phyloP scores from a whole-genome alignment of 2,329 filamentous ascomycete species.

The Stenocarpella maydis region DNA sequence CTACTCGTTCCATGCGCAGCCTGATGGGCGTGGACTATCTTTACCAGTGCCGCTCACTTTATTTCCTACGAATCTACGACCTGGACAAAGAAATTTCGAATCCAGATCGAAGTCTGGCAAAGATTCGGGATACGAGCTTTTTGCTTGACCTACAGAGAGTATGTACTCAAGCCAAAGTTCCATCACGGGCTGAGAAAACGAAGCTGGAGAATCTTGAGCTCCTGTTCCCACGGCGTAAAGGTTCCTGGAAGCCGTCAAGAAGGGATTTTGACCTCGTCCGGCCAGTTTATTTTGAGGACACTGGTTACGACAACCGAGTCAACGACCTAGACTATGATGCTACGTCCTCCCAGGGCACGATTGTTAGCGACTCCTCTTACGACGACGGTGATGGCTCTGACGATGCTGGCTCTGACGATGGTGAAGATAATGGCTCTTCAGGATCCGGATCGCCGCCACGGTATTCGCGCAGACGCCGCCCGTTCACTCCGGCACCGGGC shows the following conservation, averaged over 20 bases:
- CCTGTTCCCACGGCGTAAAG: too few species aligned
- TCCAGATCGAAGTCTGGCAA: too few species aligned
- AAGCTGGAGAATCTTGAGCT: not conserved
- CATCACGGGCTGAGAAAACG: not conserved
- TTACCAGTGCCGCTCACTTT: not conserved
- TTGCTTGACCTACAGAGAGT: not conserved
- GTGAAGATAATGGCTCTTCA: not conserved
- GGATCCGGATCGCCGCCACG: not conserved
- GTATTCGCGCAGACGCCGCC: not conserved
- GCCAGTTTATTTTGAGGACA: too few species aligned
- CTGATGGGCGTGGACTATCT: too few species aligned
- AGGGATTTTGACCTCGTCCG: too few species aligned
- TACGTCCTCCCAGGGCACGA: not conserved
- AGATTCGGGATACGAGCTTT: not conserved
- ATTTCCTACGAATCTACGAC: not conserved
- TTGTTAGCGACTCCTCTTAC: not conserved
- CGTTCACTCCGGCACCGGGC: not conserved
- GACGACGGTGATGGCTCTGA: not conserved
- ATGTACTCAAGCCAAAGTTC: not conserved
- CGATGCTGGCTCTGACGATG: not conserved
- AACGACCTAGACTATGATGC: not conserved
- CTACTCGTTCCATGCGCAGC: too few species aligned
- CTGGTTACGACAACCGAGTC: too few species aligned
- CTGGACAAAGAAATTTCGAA: not conserved
- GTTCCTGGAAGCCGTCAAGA: too few species aligned